Evolutionary conservation across 495 filamentous ascomycete species (phyloP).

Genomic region (Peziza echinospora): DNA sequence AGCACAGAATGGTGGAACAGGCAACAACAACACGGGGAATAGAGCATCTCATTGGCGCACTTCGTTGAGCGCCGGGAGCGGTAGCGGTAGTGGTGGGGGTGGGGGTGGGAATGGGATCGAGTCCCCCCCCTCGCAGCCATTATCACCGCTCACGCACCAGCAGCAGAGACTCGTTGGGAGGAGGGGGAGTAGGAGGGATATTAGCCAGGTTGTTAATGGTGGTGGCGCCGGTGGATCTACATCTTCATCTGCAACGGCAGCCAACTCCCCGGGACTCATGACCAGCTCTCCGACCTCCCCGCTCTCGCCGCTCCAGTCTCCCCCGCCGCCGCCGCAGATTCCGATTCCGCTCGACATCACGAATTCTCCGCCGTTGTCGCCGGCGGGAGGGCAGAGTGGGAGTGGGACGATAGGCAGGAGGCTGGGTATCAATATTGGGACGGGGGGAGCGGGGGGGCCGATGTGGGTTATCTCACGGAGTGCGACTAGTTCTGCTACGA

Average conservation of each 20-base stretch:
- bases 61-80: background rate
- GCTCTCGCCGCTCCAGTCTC: background rate
- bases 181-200: background rate
- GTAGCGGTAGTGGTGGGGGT: too few relatives aligned
- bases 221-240: background rate
- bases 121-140: too few relatives aligned
- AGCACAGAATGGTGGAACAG: background rate
- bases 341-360: background rate
- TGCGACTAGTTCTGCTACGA: too few relatives aligned
- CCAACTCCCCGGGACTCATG: background rate
- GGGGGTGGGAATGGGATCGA: too few relatives aligned
- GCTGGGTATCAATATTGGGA: conserved; percentile 13
- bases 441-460: conserved; percentile 8
- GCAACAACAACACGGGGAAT: background rate
- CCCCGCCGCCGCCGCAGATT: background rate
- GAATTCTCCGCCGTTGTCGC: background rate
- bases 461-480: conserved; percentile 18
- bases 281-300: background rate
- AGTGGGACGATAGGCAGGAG: background rate
- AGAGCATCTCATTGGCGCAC: background rate
- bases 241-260: background rate
- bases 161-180: background rate
- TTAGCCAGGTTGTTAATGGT: background rate
- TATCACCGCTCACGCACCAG: too few relatives aligned
- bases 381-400: background rate